phyloP scores from a whole-genome alignment of 2,329 filamentous ascomycete genomes.

The Trichoderma pleuroti region DNA sequence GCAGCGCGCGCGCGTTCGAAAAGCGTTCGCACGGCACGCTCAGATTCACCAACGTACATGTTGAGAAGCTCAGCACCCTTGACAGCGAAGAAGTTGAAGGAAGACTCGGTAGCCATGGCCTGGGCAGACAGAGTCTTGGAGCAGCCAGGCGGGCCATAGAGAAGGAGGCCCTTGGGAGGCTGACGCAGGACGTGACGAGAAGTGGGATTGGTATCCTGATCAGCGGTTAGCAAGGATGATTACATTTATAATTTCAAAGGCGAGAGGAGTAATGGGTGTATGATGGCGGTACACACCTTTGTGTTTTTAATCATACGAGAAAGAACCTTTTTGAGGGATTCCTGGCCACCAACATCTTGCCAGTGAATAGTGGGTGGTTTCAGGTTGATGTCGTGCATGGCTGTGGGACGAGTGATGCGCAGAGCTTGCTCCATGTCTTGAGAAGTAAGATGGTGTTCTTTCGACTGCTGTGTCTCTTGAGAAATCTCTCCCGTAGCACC shows the following conservation, averaged over 20 bases:
- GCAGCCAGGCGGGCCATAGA: conserved; percentile 91
- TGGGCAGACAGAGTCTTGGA: conserved; percentile 92
- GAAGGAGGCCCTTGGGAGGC: conserved; percentile 75
- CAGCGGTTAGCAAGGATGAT: background rate
- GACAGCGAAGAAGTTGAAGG: conserved; percentile 90
- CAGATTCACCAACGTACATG: conserved; percentile 96
- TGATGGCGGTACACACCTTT: conserved; percentile 28
- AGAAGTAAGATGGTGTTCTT: conserved; percentile 32
- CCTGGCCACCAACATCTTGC: conserved; percentile 84
- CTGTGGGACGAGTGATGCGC: conserved; percentile 68
- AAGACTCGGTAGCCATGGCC: conserved; percentile 84
- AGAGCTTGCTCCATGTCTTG: conserved; percentile 64
- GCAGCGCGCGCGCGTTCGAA: conserved; percentile 84
- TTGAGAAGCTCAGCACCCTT: conserved; percentile 91
- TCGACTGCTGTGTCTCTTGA: background rate
- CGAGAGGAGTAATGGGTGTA: background rate
- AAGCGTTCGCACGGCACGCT: conserved; percentile 77
- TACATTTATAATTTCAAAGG: background rate
- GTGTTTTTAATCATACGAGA: conserved; percentile 46
- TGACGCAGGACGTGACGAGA: conserved; percentile 41
- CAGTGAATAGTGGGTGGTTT: conserved; percentile 83
- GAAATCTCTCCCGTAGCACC: background rate
- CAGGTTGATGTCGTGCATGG: conserved; percentile 85
- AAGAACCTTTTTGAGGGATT: conserved; percentile 64
- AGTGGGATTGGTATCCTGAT: conserved; percentile 32